These are phyloP conservation scores for Uronychia binucleata DNA, from an alignment of 73 alveolate genomes.

Conservation along the genomic window DNA sequence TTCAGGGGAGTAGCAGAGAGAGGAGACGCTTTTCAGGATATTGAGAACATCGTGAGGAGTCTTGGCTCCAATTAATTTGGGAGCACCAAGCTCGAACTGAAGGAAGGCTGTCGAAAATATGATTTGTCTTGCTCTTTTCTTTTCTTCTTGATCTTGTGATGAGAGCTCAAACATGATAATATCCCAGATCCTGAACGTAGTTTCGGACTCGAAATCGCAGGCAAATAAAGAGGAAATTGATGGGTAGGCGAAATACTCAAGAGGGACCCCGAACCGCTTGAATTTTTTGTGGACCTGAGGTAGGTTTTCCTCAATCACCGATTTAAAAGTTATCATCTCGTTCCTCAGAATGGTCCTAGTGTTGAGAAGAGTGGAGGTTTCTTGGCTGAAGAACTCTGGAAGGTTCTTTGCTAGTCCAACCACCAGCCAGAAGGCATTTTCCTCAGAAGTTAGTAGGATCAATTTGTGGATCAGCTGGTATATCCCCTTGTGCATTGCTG, in stretches of 20 bases:
- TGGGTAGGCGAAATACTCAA: constrained; percentile 16
- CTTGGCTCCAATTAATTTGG: too few species aligned
- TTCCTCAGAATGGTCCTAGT: constrained; percentile 27
- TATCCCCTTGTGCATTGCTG: constrained; percentile 5
- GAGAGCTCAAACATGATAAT: constrained; percentile 28
- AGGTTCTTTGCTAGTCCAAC: not conserved
- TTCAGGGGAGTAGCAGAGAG: not conserved
- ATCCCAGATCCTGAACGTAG: constrained; percentile 41
- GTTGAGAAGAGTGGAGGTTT: constrained; percentile 22
- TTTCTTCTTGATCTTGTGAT: constrained; percentile 9
- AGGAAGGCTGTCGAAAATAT: not conserved
- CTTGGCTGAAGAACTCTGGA: constrained; percentile 33
- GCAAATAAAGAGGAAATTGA: constrained; percentile 27
- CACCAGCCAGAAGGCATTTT: constrained; percentile 40
- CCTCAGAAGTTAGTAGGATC: constrained; percentile 26
- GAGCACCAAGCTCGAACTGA: not conserved
- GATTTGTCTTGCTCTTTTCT: constrained; percentile 18
- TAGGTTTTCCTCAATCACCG: constrained; percentile 30
- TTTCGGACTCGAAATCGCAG: constrained; percentile 11
- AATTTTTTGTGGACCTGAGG: constrained; percentile 23
- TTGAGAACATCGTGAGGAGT: not conserved
- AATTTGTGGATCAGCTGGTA: constrained; percentile 20
- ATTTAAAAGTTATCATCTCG: constrained; percentile 40
- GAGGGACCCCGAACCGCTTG: constrained; percentile 29
- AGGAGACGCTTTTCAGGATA: not conserved